Conservation (phyloP, 2,329 filamentous ascomycete species). For the Hypoxylon sp. region DNA sequence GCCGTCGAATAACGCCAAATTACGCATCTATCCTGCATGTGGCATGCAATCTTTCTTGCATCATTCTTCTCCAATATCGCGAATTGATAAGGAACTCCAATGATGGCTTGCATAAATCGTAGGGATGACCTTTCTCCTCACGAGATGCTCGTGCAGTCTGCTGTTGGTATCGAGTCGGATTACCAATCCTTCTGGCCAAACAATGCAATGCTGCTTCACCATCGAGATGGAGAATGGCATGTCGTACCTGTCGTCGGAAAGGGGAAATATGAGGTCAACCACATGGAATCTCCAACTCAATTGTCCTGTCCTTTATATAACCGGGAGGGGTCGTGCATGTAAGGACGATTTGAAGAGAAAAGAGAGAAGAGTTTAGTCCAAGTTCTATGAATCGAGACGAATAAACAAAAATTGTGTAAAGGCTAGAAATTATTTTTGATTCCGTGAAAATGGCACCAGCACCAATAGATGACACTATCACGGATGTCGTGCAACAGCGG, state of each 20-base stretch:
- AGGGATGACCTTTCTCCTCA: slow-evolving; percentile 25
- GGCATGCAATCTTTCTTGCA: slow-evolving; percentile 12
- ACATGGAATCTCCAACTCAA: slow-evolving; percentile 18
- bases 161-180: slow-evolving; percentile 10
- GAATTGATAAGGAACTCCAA: slow-evolving; percentile 35
- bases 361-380: not conserved
- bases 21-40: slow-evolving; percentile 7
- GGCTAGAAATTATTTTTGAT: not conserved
- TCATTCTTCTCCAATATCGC: slow-evolving; percentile 35
- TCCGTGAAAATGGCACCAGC: slow-evolving; percentile 57
- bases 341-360: not conserved
- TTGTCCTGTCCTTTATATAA: slow-evolving; percentile 20
- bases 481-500: slow-evolving; percentile 67
- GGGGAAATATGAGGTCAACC: slow-evolving; percentile 16
- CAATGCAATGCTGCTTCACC: not conserved
- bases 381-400: not conserved
- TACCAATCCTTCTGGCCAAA: slow-evolving; percentile 25
- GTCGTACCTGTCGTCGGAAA: slow-evolving; percentile 11
- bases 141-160: slow-evolving; percentile 3
- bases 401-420: slow-evolving; percentile 3
- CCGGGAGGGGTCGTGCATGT: slow-evolving; percentile 2
- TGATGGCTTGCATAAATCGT: slow-evolving; percentile 15
- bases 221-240: slow-evolving; percentile 9
- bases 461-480: slow-evolving; percentile 68
- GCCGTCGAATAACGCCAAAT: slow-evolving; percentile 17